phyloP scores from a whole-genome alignment of 2,329 filamentous ascomycete species.

The Teratosphaeria gauchensis region DNA sequence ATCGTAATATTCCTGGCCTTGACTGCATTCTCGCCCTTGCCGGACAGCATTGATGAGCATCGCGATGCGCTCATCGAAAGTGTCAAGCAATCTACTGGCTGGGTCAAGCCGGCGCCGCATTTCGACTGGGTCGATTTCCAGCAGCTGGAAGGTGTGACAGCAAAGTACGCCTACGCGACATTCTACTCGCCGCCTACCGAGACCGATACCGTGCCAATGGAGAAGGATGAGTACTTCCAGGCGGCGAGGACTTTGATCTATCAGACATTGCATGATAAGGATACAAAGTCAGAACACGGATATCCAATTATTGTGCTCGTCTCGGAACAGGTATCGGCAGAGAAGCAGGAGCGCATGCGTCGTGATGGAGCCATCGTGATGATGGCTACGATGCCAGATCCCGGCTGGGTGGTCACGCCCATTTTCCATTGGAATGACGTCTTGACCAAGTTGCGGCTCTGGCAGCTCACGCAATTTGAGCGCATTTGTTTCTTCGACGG shows the following conservation, averaged over 20 bases:
- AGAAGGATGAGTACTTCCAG: neutral
- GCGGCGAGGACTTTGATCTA: neutral
- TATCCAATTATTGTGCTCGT: constrained; percentile 28
- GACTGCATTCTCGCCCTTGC: neutral
- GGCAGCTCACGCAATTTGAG: constrained; percentile 22
- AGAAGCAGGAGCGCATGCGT: constrained; percentile 26
- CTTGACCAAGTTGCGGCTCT: constrained; percentile 29
- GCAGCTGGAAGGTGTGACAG: neutral
- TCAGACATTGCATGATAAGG: neutral
- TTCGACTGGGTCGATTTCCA: neutral
- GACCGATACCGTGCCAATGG: neutral
- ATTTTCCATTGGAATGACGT: constrained; percentile 25
- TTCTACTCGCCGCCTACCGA: neutral
- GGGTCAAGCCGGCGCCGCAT: neutral
- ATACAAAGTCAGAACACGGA: neutral
- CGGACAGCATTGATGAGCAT: neutral
- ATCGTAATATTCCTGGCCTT: neutral
- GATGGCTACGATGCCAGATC: constrained; percentile 22
- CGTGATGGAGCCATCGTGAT: constrained; percentile 28
- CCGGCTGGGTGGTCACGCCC: constrained; percentile 9
- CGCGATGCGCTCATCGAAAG: neutral
- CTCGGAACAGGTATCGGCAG: constrained; percentile 25
- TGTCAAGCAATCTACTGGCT: neutral
- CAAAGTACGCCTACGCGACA: neutral
- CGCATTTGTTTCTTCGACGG: constrained; percentile 29